Percentiles rank a stretch among this genome's conserved stretches.
phyloP scores from a whole-genome alignment of 441 rosid genomes.

The Bocquillonia castaneifolia region DNA sequence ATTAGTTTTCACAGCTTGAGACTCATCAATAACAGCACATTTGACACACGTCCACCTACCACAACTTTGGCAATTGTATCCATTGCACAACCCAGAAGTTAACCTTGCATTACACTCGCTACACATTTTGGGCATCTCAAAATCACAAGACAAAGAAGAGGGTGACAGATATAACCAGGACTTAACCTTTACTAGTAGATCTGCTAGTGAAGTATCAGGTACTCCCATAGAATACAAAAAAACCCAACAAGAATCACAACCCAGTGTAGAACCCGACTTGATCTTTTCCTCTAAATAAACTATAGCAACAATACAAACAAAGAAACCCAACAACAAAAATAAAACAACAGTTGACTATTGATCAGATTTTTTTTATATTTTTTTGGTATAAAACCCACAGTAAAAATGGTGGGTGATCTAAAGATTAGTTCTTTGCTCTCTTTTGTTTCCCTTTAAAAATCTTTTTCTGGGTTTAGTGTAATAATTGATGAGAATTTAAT shows the following conservation, averaged over 20 bases:
- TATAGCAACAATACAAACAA: not conserved
- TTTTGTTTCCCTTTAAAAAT: constrained; percentile 3
- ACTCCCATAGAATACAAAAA: constrained; percentile 61
- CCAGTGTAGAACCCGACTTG: constrained; percentile 20
- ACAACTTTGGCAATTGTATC: constrained; percentile 56
- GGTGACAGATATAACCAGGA: constrained; percentile 64
- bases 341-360: constrained; percentile 21
- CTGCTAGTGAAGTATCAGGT: constrained; percentile 62
- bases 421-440: not conserved
- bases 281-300: constrained; percentile 1
- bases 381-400: constrained; percentile 37
- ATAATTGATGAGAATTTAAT: too few species aligned
- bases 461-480: constrained; percentile 13
- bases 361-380: not conserved
- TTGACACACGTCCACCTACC: constrained; percentile 50
- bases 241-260: constrained; percentile 31
- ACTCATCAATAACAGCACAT: constrained; percentile 34
- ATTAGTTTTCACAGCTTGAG: constrained; percentile 25
- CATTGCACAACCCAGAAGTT: constrained; percentile 23
- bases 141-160: constrained; percentile 29
- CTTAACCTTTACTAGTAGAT: constrained; percentile 66
- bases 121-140: constrained; percentile 53
- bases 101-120: constrained; percentile 42
- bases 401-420: constrained; percentile 56
- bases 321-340: constrained; percentile 21